Evolutionary conservation across 805 yeast genomes (phyloP).

Genomic region (Barnettozyma sucrosica): DNA sequence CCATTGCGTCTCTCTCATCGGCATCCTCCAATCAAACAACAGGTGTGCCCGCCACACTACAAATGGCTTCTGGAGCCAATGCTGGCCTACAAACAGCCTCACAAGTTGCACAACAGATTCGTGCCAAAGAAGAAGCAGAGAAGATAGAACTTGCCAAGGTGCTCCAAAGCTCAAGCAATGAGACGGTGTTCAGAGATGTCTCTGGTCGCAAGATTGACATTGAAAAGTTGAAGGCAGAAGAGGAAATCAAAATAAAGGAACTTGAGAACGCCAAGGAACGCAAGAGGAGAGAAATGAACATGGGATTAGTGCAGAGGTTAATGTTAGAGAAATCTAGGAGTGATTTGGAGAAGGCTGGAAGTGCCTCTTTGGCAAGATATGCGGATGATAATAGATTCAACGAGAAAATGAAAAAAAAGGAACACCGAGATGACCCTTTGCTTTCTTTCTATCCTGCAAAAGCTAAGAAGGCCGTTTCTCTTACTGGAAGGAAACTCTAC

Average conservation of each 20-base stretch:
- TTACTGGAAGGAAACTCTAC: conserved; percentile 51
- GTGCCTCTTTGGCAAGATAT: conserved; percentile 26
- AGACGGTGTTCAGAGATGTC: conserved; percentile 56
- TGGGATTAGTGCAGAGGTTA: conserved; percentile 35
- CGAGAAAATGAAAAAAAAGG: conserved; percentile 26
- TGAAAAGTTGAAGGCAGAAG: conserved; percentile 24
- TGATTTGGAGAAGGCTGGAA: conserved; percentile 24
- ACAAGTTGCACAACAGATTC: conserved; percentile 34
- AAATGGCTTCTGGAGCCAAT: conserved; percentile 29
- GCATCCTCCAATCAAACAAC: not conserved
- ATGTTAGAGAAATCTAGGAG: conserved; percentile 32
- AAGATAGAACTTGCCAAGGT: conserved; percentile 4
- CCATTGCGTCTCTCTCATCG: not conserved
- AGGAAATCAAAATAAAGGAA: conserved; percentile 24
- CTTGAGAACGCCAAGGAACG: conserved; percentile 26
- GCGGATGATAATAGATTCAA: conserved; percentile 37
- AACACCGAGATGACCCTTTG: conserved; percentile 62
- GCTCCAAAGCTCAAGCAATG: conserved; percentile 11
- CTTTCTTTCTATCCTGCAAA: conserved; percentile 35
- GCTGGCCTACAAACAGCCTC: conserved; percentile 45
- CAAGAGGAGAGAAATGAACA: conserved; percentile 28
- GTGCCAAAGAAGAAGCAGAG: conserved; percentile 26
- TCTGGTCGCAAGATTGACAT: conserved; percentile 50
- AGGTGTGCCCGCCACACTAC: not conserved
- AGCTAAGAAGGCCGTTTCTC: conserved; percentile 22